Conservation (phyloP, 805 yeast genomes). For the Saturnispora gosingensis region DNA sequence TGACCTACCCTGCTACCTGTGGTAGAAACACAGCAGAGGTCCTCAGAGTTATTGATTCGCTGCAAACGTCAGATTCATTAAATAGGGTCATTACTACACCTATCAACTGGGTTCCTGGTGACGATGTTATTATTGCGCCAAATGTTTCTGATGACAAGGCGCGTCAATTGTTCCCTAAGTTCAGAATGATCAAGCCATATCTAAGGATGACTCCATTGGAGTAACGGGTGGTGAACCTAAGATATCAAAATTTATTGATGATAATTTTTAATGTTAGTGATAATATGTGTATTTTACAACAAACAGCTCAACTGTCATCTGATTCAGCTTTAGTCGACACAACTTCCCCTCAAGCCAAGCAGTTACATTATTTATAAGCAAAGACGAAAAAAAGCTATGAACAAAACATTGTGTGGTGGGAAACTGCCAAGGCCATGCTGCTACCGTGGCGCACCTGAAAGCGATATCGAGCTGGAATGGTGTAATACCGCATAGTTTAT, state of each 20-base stretch:
- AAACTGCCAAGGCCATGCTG: too few relatives aligned
- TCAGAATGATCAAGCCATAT: conserved; percentile 53
- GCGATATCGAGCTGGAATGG: too few relatives aligned
- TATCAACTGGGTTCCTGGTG: conserved; percentile 60
- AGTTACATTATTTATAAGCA: too few relatives aligned
- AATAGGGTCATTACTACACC: conserved; percentile 55
- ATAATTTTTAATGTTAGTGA: background rate
- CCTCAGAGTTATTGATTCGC: conserved; percentile 58
- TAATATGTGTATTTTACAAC: background rate
- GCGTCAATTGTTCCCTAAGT: conserved; percentile 49
- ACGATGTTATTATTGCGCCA: conserved; percentile 67
- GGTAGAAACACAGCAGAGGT: conserved; percentile 74
- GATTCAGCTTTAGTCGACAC: too few relatives aligned
- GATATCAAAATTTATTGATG: too few relatives aligned
- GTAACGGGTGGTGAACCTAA: background rate
- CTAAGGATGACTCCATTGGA: conserved; percentile 43
- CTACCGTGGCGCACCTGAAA: too few relatives aligned
- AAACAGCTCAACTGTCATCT: background rate
- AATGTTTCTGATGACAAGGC: conserved; percentile 53
- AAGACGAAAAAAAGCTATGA: too few relatives aligned
- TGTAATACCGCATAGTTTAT: too few relatives aligned
- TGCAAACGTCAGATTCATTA: conserved; percentile 49
- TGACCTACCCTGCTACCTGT: conserved; percentile 65
- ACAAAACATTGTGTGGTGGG: too few relatives aligned
- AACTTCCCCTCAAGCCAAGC: too few relatives aligned